A percentile compares a stretch with the other conserved stretches of the same genome.
Evolutionary conservation across 164 flowering plant genomes (phyloP).

Genomic region (Santalum album): DNA sequence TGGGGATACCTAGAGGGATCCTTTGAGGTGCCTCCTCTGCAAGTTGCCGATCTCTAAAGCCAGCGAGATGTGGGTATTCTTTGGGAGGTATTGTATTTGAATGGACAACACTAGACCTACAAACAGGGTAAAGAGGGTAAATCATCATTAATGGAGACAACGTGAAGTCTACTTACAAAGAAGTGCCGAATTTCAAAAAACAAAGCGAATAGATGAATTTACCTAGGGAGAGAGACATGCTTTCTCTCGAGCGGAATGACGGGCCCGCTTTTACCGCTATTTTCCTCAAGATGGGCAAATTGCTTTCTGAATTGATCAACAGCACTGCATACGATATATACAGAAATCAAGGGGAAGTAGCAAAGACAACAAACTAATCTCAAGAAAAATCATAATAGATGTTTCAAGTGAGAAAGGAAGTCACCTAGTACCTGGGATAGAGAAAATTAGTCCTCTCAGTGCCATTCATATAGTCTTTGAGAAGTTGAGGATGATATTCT

Average conservation of each 20-base stretch:
- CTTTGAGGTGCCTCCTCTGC: slow-evolving; percentile 35
- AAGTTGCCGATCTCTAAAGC: slow-evolving; percentile 30
- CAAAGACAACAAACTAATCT: not conserved
- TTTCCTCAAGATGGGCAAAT: slow-evolving; percentile 87
- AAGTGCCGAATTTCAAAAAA: too few relatives aligned
- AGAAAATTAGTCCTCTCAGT: slow-evolving; percentile 76
- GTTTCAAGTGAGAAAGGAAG: not conserved
- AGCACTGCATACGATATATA: slow-evolving; percentile 43
- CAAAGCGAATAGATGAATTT: slow-evolving; percentile 7
- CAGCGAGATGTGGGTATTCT: slow-evolving; percentile 31
- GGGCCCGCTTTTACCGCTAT: slow-evolving; percentile 66
- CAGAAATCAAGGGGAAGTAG: slow-evolving; percentile 4
- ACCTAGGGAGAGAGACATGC: slow-evolving; percentile 91
- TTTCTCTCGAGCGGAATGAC: slow-evolving; percentile 75
- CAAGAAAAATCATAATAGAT: not conserved
- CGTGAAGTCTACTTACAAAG: too few relatives aligned
- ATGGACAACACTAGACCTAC: slow-evolving; percentile 73
- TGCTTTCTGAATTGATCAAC: slow-evolving; percentile 84
- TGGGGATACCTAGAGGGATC: slow-evolving; percentile 32
- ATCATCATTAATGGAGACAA: too few relatives aligned
- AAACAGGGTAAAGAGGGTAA: not conserved
- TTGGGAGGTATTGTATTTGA: slow-evolving; percentile 49
- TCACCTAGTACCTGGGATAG: slow-evolving; percentile 60
- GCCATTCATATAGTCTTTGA: slow-evolving; percentile 73
- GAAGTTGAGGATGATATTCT: slow-evolving; percentile 88